Evolutionary conservation across 2,329 filamentous ascomycete genomes (phyloP).

Genomic region (Hypoxylon sp.): DNA sequence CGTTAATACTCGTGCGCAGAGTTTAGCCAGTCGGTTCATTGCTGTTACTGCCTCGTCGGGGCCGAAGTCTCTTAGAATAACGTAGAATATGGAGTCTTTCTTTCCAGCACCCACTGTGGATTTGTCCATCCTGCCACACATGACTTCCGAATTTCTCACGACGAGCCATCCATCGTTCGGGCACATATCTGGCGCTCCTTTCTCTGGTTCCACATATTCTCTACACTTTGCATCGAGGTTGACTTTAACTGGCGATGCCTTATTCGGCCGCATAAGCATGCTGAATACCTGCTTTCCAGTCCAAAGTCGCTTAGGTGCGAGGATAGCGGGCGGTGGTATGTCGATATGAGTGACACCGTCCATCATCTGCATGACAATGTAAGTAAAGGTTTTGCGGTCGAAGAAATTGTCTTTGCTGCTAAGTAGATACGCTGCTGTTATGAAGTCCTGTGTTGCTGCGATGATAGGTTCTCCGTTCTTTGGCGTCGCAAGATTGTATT

Average conservation of each 20-base stretch:
- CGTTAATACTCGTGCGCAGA: conserved; percentile 89
- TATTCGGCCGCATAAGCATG: conserved; percentile 90
- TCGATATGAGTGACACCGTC: conserved; percentile 83
- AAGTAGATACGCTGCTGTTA: conserved; percentile 91
- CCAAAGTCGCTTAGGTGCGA: conserved; percentile 91
- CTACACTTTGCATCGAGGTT: conserved; percentile 95
- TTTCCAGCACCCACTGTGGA: conserved; percentile 96
- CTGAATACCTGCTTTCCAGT: conserved; percentile 98
- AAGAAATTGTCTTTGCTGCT: conserved; percentile 95
- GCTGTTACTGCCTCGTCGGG: conserved; percentile 88
- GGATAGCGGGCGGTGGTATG: conserved; percentile 85
- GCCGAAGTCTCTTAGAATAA: conserved; percentile 95
- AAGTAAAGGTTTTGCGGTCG: conserved; percentile 88
- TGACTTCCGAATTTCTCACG: conserved; percentile 94
- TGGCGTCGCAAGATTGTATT: conserved; percentile 94
- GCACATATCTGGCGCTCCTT: conserved; percentile 77
- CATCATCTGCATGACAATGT: conserved; percentile 95
- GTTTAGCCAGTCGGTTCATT: conserved; percentile 93
- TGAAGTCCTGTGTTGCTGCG: conserved; percentile 99
- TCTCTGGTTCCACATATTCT: conserved; percentile 70
- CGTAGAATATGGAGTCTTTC: conserved; percentile 97
- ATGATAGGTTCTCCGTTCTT: conserved; percentile 99
- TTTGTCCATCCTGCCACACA: conserved; percentile 99
- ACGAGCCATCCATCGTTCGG: conserved; percentile 92
- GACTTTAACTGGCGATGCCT: conserved; percentile 82